Evolutionary conservation across 768 basidiomycete genomes (phyloP).

Genomic region (Hemileccinum rubropunctum): DNA sequence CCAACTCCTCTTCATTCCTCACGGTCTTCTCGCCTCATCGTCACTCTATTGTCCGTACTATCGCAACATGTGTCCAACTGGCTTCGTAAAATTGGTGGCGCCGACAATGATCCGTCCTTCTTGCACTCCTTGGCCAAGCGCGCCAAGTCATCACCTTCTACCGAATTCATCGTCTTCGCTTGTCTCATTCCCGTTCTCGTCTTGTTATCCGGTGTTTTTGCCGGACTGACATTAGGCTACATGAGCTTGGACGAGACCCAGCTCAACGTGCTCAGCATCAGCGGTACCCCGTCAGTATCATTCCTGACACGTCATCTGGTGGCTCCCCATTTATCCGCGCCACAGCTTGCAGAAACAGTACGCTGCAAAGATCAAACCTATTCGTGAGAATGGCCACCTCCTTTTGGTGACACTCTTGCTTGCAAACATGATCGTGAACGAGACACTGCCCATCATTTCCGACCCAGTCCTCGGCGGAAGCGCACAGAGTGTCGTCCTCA

Average conservation of each 20-base stretch:
- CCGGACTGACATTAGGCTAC: slow-evolving; percentile 88
- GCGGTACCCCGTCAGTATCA: slow-evolving; percentile 70
- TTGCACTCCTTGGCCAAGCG: slow-evolving; percentile 33
- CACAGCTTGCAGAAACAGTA: slow-evolving; percentile 74
- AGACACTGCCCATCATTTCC: slow-evolving; percentile 80
- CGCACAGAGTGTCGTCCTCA: slow-evolving; percentile 71
- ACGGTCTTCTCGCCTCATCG: slow-evolving; percentile 44
- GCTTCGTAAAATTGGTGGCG: slow-evolving; percentile 23
- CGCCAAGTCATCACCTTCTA: slow-evolving; percentile 17
- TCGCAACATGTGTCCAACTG: slow-evolving; percentile 45
- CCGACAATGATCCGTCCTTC: slow-evolving; percentile 9
- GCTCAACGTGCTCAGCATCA: slow-evolving; percentile 81
- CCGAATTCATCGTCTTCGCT: slow-evolving; percentile 39
- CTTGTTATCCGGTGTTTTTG: slow-evolving; percentile 80
- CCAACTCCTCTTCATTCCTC: slow-evolving; percentile 31
- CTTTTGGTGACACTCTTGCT: slow-evolving; percentile 80
- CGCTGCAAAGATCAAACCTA: slow-evolving; percentile 82
- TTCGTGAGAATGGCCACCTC: slow-evolving; percentile 80
- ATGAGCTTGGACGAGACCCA: slow-evolving; percentile 94
- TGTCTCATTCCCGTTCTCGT: slow-evolving; percentile 83
- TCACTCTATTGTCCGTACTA: slow-evolving; percentile 41
- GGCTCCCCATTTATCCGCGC: neutral
- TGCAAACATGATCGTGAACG: slow-evolving; percentile 92
- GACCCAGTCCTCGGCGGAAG: slow-evolving; percentile 81
- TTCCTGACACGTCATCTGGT: neutral